Evolutionary conservation across 331 rosid species (phyloP).

Genomic region (Rhamnella rubrinervis): DNA sequence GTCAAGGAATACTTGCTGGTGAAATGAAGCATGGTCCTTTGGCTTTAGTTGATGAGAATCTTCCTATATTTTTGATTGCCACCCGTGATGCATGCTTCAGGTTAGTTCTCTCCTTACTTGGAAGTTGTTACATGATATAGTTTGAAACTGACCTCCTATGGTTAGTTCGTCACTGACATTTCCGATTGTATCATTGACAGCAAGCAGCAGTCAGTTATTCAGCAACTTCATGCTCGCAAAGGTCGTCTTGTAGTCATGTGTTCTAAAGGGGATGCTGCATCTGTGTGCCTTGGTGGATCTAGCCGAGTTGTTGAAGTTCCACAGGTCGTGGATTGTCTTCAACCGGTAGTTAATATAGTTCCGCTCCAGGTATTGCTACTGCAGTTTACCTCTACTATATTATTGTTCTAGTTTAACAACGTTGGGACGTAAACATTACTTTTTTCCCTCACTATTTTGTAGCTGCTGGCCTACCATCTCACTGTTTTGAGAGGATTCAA

Average conservation of each 20-base stretch:
- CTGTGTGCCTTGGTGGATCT: slow-evolving; percentile 60
- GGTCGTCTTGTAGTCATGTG: slow-evolving; percentile 94
- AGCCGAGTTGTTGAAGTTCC: slow-evolving; percentile 93
- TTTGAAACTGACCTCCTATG: slow-evolving; percentile 3
- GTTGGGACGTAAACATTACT: neutral
- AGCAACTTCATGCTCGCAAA: slow-evolving; percentile 97
- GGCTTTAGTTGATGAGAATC: slow-evolving; percentile 98
- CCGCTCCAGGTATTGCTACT: slow-evolving; percentile 73
- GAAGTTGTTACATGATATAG: slow-evolving; percentile 8
- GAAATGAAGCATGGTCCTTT: slow-evolving; percentile 99
- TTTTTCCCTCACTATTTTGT: slow-evolving; percentile 29
- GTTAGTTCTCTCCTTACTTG: slow-evolving; percentile 39
- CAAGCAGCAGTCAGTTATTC: slow-evolving; percentile 99
- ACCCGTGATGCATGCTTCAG: slow-evolving; percentile 96
- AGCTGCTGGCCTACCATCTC: slow-evolving; percentile 97
- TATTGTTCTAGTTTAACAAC: neutral
- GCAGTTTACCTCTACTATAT: neutral
- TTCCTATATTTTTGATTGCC: slow-evolving; percentile 84
- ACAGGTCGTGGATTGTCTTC: slow-evolving; percentile 91
- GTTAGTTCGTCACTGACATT: slow-evolving; percentile 28
- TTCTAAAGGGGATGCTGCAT: slow-evolving; percentile 81
- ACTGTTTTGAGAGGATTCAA: slow-evolving; percentile 91
- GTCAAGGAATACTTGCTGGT: slow-evolving; percentile 99
- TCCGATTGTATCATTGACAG: slow-evolving; percentile 44
- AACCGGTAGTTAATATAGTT: slow-evolving; percentile 88